Conservation (phyloP, 495 filamentous ascomycete genomes). For the Hypoxylon lienhwacheense region DNA sequence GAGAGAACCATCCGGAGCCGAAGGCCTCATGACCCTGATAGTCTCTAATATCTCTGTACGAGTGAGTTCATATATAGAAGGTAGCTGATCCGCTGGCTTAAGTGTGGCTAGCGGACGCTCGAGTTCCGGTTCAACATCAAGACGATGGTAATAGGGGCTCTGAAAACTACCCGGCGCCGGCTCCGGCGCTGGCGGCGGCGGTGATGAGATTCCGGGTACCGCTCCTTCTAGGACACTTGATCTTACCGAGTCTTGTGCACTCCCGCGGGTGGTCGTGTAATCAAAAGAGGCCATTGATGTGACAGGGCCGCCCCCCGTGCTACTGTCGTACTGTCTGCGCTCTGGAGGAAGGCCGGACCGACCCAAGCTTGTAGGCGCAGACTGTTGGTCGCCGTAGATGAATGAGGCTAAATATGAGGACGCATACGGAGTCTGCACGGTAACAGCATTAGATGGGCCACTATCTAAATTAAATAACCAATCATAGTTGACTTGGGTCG, state of each 20-base stretch:
- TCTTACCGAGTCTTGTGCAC: conserved; percentile 15
- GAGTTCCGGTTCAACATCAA: conserved; percentile 11
- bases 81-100: conserved; percentile 25
- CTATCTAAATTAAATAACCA: conserved; percentile 55
- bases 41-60: conserved; percentile 48
- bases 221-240: conserved; percentile 8
- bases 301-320: conserved; percentile 9
- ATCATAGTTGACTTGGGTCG: conserved; percentile 57
- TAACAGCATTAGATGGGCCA: background rate
- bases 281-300: conserved; percentile 18
- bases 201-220: background rate
- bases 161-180: background rate
- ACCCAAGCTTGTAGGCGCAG: background rate
- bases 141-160: no score
- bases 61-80: conserved; percentile 44
- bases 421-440: conserved; percentile 19
- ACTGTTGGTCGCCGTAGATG: conserved; percentile 8
- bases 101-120: conserved; percentile 32
- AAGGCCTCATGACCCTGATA: conserved; percentile 46
- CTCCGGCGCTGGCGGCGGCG: background rate
- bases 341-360: conserved; percentile 5
- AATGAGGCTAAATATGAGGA: conserved; percentile 11
- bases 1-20: conserved; percentile 44
- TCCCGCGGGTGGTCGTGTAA: conserved; percentile 5
- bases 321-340: conserved; percentile 5